These are phyloP conservation scores for Neurospora sp. DNA, from an alignment of 495 filamentous ascomycete genomes.

Conservation along the genomic window DNA sequence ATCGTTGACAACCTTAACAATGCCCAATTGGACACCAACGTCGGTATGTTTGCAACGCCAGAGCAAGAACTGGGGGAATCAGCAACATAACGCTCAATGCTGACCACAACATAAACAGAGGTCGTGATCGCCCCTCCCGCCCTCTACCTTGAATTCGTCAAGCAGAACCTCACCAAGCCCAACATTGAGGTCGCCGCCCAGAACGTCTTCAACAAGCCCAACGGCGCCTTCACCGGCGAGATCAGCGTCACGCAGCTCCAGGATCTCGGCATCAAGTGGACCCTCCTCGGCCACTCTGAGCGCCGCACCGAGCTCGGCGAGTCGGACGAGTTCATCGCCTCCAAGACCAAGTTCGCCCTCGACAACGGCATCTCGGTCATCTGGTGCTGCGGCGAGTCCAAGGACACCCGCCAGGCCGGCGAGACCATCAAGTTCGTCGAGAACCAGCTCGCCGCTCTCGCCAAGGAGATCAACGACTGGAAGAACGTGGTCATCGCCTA, in stretches of 20 bases:
- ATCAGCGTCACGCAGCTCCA: conserved; percentile 84
- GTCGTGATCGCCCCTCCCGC: conserved; percentile 87
- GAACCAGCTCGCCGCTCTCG: conserved; percentile 59
- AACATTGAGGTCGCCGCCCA: conserved; percentile 75
- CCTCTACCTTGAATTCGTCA: conserved; percentile 80
- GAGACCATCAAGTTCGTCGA: conserved; percentile 90
- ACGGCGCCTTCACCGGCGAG: conserved; percentile 95
- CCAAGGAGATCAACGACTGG: conserved; percentile 70
- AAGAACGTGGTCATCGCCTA: conserved; percentile 91
- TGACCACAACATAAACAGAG: conserved; percentile 40
- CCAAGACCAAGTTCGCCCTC: conserved; percentile 84
- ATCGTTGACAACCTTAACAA: conserved; percentile 84
- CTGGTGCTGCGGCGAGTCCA: conserved; percentile 89
- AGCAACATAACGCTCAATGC: neutral
- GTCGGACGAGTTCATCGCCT: conserved; percentile 74
- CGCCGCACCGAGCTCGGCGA: conserved; percentile 79
- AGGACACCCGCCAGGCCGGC: conserved; percentile 80
- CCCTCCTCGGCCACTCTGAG: conserved; percentile 88
- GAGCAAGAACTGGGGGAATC: neutral
- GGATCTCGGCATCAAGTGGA: conserved; percentile 80
- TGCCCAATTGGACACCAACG: conserved; percentile 58
- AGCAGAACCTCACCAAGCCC: conserved; percentile 49
- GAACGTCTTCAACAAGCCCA: conserved; percentile 94
- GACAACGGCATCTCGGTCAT: conserved; percentile 84
- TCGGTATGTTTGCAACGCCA: conserved; percentile 40